Conservation (phyloP, 169 alveolate genomes). For the Nephromyces sp. region DNA sequence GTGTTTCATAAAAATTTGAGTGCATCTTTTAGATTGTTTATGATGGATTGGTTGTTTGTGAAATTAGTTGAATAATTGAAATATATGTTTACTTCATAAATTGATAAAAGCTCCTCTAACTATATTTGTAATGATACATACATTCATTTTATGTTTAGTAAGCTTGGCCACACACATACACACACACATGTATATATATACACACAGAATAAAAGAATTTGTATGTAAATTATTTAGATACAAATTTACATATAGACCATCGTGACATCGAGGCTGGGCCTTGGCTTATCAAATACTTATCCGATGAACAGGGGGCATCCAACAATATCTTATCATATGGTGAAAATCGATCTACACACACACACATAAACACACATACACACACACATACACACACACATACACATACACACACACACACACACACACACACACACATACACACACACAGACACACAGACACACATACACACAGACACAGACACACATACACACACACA, state of each 20-base stretch:
- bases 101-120: too few species aligned
- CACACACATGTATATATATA: neutral
- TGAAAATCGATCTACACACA: constrained; percentile 28
- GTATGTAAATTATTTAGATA: neutral
- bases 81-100: too few species aligned
- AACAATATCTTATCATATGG: constrained; percentile 34
- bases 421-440: neutral
- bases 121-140: too few species aligned
- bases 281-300: constrained; percentile 36
- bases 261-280: constrained; percentile 8
- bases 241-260: constrained; percentile 24
- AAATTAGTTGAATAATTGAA: too few species aligned
- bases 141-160: too few species aligned
- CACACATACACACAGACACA: neutral
- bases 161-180: too few species aligned
- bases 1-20: too few species aligned
- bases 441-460: neutral
- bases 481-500: neutral
- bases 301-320: constrained; percentile 57
- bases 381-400: neutral
- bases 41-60: too few species aligned
- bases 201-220: neutral
- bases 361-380: neutral
- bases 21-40: too few species aligned
- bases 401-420: neutral